Conservation (phyloP, 208 protist genomes). For the Acanthamoeba sp. region DNA sequence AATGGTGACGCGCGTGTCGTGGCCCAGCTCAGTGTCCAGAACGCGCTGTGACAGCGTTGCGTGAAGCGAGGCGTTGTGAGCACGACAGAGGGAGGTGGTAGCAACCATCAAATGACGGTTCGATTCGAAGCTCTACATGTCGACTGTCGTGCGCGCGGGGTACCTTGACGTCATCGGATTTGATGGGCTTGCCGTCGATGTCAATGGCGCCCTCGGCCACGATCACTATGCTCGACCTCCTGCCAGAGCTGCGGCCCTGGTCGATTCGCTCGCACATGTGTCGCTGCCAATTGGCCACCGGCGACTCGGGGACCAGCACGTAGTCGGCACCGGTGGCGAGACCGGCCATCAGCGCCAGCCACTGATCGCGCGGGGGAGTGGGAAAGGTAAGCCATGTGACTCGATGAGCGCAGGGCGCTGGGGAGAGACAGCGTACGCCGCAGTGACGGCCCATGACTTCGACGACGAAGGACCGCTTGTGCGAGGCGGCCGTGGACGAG, state of each 20-base stretch:
- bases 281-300: conserved; percentile 82
- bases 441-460: conserved; percentile 86
- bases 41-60: conserved; percentile 4
- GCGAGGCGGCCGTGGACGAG: conserved; percentile 80
- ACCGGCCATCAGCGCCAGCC: conserved; percentile 85
- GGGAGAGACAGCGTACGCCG: conserved; percentile 19
- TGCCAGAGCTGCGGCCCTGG: neutral
- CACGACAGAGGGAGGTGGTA: too few species aligned
- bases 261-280: conserved; percentile 80
- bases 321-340: conserved; percentile 87
- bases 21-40: conserved; percentile 68
- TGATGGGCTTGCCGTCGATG: conserved; percentile 82
- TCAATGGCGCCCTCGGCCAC: conserved; percentile 87
- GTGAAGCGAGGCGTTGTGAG: neutral
- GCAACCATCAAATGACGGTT: too few species aligned
- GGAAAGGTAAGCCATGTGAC: too few species aligned
- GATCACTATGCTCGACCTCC: conserved; percentile 81
- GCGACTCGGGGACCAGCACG: conserved; percentile 87
- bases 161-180: conserved; percentile 74
- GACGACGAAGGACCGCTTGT: conserved; percentile 87
- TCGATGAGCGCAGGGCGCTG: too few species aligned
- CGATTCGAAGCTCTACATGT: too few species aligned
- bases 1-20: conserved; percentile 87
- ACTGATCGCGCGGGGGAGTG: conserved; percentile 69
- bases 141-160: too few species aligned